Conservation (phyloP, 768 basidiomycete species). For the Podaxis rugospora region DNA sequence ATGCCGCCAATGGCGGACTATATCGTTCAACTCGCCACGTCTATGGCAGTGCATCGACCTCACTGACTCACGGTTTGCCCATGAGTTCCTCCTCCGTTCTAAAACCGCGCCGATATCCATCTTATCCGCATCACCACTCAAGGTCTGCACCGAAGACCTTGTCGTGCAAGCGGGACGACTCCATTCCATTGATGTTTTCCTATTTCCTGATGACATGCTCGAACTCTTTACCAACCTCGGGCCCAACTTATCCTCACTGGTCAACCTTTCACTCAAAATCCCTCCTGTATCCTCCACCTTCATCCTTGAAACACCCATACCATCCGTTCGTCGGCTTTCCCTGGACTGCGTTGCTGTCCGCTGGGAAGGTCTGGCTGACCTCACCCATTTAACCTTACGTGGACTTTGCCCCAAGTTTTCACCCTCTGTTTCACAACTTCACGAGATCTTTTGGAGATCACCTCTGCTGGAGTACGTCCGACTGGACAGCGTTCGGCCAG, state of each 20-base stretch:
- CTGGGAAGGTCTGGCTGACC: conserved; percentile 28
- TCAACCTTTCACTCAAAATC: conserved; percentile 30
- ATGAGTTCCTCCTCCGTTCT: conserved; percentile 31
- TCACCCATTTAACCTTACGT: conserved; percentile 31
- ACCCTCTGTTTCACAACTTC: conserved; percentile 30
- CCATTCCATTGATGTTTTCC: conserved; percentile 29
- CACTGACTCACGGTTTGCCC: conserved; percentile 27
- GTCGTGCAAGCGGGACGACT: conserved; percentile 25
- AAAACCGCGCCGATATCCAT: conserved; percentile 30
- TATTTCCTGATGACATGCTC: conserved; percentile 30
- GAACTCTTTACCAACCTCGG: conserved; percentile 26
- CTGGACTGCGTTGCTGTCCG: conserved; percentile 30
- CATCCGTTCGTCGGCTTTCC: conserved; percentile 26
- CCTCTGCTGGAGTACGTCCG: conserved; percentile 28
- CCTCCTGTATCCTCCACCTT: conserved; percentile 24
- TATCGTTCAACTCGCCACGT: conserved; percentile 29
- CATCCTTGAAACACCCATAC: conserved; percentile 20
- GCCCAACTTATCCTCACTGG: conserved; percentile 21
- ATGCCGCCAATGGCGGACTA: conserved; percentile 31
- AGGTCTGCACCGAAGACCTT: conserved; percentile 22
- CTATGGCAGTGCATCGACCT: conserved; percentile 39
- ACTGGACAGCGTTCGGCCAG: conserved; percentile 25
- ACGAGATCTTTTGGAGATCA: conserved; percentile 27
- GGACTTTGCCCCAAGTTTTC: conserved; percentile 25
- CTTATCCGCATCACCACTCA: conserved; percentile 24